Conservation (phyloP, 306 rosid species). For the Psophocarpus tetragonolobus region DNA sequence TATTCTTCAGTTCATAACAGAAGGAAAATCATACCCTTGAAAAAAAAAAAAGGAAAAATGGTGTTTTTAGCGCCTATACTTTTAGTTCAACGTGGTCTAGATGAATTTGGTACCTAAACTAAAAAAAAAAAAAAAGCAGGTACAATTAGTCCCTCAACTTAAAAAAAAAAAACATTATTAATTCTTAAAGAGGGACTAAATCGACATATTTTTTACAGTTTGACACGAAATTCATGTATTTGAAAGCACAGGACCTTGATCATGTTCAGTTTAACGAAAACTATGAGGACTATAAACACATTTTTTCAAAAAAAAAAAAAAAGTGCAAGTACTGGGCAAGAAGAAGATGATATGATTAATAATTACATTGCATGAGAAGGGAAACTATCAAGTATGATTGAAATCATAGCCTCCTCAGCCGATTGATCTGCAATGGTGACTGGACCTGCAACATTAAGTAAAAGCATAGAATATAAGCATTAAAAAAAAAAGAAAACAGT, state of each 20-base stretch:
- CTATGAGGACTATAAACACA: neutral
- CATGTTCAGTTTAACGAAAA: neutral
- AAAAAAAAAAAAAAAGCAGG: too few relatives aligned
- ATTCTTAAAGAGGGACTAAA: neutral
- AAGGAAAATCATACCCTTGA: neutral
- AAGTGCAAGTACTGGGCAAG: neutral
- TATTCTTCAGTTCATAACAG: neutral
- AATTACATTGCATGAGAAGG: slow-evolving; percentile 89
- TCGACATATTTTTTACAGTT: too few relatives aligned
- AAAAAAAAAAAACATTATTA: too few relatives aligned
- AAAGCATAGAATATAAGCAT: neutral
- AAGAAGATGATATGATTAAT: neutral
- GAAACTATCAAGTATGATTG: slow-evolving; percentile 56
- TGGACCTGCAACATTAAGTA: slow-evolving; percentile 60
- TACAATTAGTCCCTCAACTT: too few relatives aligned
- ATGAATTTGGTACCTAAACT: too few relatives aligned
- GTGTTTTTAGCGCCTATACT: neutral
- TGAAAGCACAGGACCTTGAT: neutral
- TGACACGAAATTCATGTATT: too few relatives aligned
- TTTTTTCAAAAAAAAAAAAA: neutral
- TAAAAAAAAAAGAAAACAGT: neutral
- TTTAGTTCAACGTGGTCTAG: too few relatives aligned
- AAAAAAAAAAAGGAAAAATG: neutral
- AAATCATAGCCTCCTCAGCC: slow-evolving; percentile 90
- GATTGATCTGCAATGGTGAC: slow-evolving; percentile 89